Evolutionary conservation across 176 grass and related monocot genomes (phyloP).

Genomic region (Musa schizocarpa): DNA sequence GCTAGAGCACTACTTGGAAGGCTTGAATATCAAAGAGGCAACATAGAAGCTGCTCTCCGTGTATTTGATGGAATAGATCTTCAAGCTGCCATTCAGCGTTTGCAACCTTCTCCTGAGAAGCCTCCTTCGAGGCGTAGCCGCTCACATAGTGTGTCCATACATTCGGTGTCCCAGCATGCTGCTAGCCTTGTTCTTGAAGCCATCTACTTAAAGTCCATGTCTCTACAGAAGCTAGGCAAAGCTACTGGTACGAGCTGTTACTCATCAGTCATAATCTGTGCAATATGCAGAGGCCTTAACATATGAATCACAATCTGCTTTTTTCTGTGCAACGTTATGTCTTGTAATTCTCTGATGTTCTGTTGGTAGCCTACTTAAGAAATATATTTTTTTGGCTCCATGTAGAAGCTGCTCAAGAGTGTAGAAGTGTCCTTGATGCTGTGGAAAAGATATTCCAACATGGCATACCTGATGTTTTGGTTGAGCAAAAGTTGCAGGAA

Average conservation of each 20-base stretch:
- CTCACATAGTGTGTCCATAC: conserved; percentile 38
- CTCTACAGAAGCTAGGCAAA: conserved; percentile 78
- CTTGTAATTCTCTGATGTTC: not conserved
- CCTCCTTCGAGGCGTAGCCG: conserved; percentile 43
- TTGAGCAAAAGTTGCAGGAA: conserved; percentile 80
- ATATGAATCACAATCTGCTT: not conserved
- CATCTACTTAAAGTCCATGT: conserved; percentile 97
- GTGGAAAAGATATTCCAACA: conserved; percentile 85
- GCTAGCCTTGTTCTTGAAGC: conserved; percentile 95
- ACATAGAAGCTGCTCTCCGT: conserved; percentile 78
- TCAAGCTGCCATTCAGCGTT: conserved; percentile 75
- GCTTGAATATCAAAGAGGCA: conserved; percentile 93
- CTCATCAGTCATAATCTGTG: not conserved
- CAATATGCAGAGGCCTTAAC: not conserved
- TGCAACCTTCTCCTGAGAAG: conserved; percentile 71
- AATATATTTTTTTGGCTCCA: not conserved
- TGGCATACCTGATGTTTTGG: conserved; percentile 82
- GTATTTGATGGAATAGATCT: conserved; percentile 95
- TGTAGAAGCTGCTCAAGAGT: conserved; percentile 86
- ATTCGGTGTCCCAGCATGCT: conserved; percentile 73
- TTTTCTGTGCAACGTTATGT: not conserved
- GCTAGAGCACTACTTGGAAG: conserved; percentile 81
- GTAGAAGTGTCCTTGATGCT: conserved; percentile 83
- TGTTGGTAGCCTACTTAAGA: not conserved
- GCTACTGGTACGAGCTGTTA: conserved; percentile 49